Evolutionary conservation across 805 yeast species (phyloP), one percentile per base, ranked within the genome.

Genomic region (Kluyveromyces aestuarii): DNA sequence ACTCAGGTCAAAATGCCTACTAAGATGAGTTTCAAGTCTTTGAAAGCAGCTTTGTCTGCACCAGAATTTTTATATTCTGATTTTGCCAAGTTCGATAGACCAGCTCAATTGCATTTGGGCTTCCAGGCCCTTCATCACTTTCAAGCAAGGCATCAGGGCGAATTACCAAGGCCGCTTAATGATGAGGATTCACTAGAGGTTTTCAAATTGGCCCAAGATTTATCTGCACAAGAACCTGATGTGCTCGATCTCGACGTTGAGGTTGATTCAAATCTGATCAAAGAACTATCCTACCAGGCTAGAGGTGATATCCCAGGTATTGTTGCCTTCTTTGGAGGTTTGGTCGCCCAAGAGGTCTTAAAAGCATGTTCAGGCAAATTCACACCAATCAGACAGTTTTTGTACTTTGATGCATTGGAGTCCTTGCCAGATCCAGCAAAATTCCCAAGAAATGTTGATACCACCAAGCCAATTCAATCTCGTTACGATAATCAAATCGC

Each of bases 401-500:
- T 93, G 66, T 91, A 91, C 68, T 93, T 87, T 66, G 99, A 93
- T 61, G 89, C 98, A 1, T 72, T 93, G 56, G 99, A 93, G 69
- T 84, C 95, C 5, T 73, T 90, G 58, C 96, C 99, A 27, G 72
- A 77, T 33, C 55, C 68, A 0, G 75, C 77, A 7, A 66, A 68
- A 8, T 83, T 61, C 57, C 77, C 81, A 49, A 79, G 95, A 74
- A 76, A 74, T 30, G 87, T 74, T 53, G 85, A 81, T 48, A 79
- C 84, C 44, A 84, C 91, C 37, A 76, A 79, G 50, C 91, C 98
- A 36, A 67, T 77, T 45, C 81, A 82, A 40, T 74, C 95, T 6
- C 82, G 99, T 64, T 93, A 93, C 63, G 99, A 93, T 67, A 80
- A 81, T n/a, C 96, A 89, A 72, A 86, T 89, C 61, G 97, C 98